Conservation (phyloP, 1,139 yeast genomes). For the Protomyces arabidopsidicola region DNA sequence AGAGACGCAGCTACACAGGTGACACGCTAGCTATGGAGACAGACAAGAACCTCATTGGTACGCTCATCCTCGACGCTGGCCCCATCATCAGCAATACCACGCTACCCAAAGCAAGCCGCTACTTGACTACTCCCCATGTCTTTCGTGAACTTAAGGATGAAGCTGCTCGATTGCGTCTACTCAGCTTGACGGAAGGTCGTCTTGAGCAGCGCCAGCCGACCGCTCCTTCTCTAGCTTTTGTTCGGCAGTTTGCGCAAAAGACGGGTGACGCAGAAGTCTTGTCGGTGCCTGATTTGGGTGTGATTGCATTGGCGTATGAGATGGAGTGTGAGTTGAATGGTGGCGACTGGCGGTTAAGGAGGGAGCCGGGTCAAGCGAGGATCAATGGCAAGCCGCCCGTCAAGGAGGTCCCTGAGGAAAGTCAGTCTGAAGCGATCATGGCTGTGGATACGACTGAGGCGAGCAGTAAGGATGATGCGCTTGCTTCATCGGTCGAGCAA, state of each 20-base stretch:
- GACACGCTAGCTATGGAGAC: background rate
- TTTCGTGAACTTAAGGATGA: slow-evolving; percentile 82
- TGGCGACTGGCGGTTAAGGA: slow-evolving; percentile 67
- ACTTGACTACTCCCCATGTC: slow-evolving; percentile 90
- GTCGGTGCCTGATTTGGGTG: slow-evolving; percentile 85
- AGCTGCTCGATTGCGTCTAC: slow-evolving; percentile 45
- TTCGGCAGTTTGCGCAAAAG: slow-evolving; percentile 67
- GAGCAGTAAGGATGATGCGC: slow-evolving; percentile 19
- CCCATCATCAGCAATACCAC: slow-evolving; percentile 74
- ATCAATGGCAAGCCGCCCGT: slow-evolving; percentile 34
- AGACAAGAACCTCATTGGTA: slow-evolving; percentile 1
- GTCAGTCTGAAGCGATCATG: background rate
- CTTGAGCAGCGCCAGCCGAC: slow-evolving; percentile 63
- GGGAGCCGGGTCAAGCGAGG: slow-evolving; percentile 60
- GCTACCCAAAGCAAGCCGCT: slow-evolving; percentile 48
- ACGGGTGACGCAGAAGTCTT: slow-evolving; percentile 91
- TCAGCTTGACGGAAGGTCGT: slow-evolving; percentile 23
- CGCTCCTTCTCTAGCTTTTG: slow-evolving; percentile 57
- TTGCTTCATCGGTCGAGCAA: slow-evolving; percentile 20
- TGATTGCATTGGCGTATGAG: slow-evolving; percentile 86
- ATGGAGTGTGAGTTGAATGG: slow-evolving; percentile 65
- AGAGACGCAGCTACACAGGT: no score
- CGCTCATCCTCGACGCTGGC: slow-evolving; percentile 85
- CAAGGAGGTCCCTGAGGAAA: slow-evolving; percentile 27
- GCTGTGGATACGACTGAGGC: slow-evolving; percentile 29